phyloP scores from a whole-genome alignment of 495 filamentous ascomycete genomes.

The Aspergillus cavernicola region DNA sequence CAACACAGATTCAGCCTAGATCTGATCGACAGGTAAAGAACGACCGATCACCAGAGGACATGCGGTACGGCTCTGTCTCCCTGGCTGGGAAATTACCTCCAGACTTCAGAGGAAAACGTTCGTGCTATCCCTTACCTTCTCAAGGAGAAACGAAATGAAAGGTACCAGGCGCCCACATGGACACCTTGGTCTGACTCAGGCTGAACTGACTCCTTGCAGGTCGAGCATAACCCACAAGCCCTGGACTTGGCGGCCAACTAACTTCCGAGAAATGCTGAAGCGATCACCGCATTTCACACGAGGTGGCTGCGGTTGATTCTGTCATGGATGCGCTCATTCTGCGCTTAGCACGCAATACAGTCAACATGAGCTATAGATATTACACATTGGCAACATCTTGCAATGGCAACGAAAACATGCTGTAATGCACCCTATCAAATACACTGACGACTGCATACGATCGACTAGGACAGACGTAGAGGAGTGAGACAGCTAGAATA shows the following conservation, averaged over 20 bases:
- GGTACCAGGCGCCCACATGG: conserved; percentile 8
- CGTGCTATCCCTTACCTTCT: conserved; percentile 11
- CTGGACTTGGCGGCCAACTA: conserved; percentile 10
- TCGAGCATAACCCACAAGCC: conserved; percentile 10
- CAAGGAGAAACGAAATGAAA: not conserved
- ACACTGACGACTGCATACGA: conserved; percentile 9
- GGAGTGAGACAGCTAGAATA: conserved; percentile 16
- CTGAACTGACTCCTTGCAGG: conserved; percentile 12
- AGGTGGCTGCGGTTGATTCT: not conserved
- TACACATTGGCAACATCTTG: not conserved
- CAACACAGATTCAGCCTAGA: not conserved
- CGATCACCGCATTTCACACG: conserved; percentile 16
- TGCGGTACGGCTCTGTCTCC: not conserved
- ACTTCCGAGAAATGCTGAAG: conserved; percentile 4
- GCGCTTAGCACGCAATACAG: not conserved
- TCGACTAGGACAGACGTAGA: conserved; percentile 11
- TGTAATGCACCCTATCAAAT: conserved; percentile 12
- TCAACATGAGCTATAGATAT: not conserved
- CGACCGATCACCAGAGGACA: not conserved
- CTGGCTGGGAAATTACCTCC: conserved; percentile 17
- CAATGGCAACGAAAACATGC: not conserved
- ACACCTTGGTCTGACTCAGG: not conserved
- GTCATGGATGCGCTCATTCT: not conserved
- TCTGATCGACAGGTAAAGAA: not conserved
- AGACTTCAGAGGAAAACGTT: not conserved